phyloP scores from a whole-genome alignment of 1,284 basidiomycete genomes.

The Puccinia horiana region DNA sequence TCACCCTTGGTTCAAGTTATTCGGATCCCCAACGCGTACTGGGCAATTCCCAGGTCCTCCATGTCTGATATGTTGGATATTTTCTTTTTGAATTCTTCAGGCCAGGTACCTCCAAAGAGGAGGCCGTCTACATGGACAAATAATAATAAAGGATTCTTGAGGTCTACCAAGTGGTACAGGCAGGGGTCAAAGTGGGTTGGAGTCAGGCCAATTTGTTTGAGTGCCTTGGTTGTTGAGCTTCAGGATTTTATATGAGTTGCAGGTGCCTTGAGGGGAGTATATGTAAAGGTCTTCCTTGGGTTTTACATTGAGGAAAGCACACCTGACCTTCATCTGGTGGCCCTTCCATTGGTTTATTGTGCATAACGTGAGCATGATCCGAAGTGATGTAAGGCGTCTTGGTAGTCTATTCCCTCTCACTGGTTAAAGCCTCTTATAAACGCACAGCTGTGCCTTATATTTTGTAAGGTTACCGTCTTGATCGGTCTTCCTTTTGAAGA shows the following conservation, averaged over 20 bases:
- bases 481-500: too few relatives aligned
- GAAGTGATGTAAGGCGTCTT: too few relatives aligned
- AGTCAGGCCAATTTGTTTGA: not conserved
- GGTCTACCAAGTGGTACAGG: not conserved
- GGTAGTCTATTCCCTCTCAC: too few relatives aligned
- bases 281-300: too few relatives aligned
- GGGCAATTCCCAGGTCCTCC: not conserved
- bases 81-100: slow-evolving; percentile 16
- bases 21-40: not conserved
- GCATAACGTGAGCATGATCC: too few relatives aligned
- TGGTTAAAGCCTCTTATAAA: too few relatives aligned
- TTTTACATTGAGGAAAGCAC: too few relatives aligned
- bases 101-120: not conserved
- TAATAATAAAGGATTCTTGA: not conserved
- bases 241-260: not conserved
- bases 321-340: too few relatives aligned
- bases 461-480: too few relatives aligned
- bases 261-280: too few relatives aligned
- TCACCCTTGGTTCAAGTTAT: not conserved
- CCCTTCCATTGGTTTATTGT: too few relatives aligned
- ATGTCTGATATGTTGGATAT: not conserved
- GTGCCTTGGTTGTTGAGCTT: not conserved
- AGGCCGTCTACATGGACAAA: not conserved
- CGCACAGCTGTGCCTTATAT: too few relatives aligned
- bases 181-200: not conserved